Evolutionary conservation across 1,284 basidiomycete species (phyloP).

Genomic region (Cystobasidium pallidum): DNA sequence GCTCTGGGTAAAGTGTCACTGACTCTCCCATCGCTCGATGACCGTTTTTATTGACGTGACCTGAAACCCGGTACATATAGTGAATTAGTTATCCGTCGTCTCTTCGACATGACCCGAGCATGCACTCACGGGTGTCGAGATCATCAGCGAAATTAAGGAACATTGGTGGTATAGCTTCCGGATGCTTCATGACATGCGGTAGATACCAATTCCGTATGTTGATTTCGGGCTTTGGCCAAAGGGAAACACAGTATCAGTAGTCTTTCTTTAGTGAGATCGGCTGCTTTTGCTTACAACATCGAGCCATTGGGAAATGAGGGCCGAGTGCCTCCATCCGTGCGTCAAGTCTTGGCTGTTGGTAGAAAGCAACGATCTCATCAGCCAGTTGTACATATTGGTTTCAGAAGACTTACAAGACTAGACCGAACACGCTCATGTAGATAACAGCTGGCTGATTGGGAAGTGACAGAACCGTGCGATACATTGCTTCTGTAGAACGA

Average conservation of each 20-base stretch:
- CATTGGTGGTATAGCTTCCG: conserved; percentile 29
- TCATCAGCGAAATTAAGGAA: conserved; percentile 31
- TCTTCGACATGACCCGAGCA: too few relatives aligned
- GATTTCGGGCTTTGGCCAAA: conserved; percentile 37
- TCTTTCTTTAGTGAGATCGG: too few relatives aligned
- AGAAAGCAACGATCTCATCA: neutral
- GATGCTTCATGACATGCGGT: conserved; percentile 42
- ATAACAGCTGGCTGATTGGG: conserved; percentile 41
- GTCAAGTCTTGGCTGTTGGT: conserved; percentile 33
- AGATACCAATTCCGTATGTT: conserved; percentile 43
- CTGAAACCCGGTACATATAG: conserved; percentile 3
- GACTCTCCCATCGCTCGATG: conserved; percentile 39
- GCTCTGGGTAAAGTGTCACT: neutral
- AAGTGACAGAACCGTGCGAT: conserved; percentile 34
- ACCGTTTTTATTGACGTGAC: conserved; percentile 33
- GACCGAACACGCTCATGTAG: conserved; percentile 38
- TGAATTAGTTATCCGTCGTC: too few relatives aligned
- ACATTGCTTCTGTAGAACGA: conserved; percentile 28
- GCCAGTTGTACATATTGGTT: neutral
- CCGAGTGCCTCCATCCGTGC: conserved; percentile 38
- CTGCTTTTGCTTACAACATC: conserved; percentile 30
- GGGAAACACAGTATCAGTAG: neutral
- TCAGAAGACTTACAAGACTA: conserved; percentile 34
- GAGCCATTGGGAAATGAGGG: conserved; percentile 36
- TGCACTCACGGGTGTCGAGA: conserved; percentile 16